phyloP scores from a whole-genome alignment of 169 alveolate genomes.

The Plasmodium vinckei region DNA sequence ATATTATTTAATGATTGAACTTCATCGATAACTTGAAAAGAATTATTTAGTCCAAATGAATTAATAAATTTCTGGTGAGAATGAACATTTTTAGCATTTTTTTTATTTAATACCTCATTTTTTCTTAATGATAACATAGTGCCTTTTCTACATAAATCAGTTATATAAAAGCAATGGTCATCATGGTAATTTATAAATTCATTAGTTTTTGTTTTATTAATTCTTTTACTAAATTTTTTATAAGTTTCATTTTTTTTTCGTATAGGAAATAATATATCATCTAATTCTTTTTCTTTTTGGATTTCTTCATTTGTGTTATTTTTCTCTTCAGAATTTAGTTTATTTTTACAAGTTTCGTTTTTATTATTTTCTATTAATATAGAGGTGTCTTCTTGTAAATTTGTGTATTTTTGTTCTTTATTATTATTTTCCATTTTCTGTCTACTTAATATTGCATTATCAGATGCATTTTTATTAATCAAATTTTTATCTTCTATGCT shows the following conservation, averaged over 20 bases:
- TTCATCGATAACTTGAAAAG: constrained; percentile 11
- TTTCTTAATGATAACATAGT: constrained; percentile 56
- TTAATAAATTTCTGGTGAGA: constrained; percentile 21
- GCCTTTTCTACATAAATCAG: constrained; percentile 72
- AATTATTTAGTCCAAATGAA: constrained; percentile 2
- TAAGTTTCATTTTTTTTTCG: constrained; percentile 62
- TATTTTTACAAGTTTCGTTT: no score
- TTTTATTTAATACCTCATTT: constrained; percentile 32
- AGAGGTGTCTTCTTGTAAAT: no score
- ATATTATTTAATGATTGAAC: constrained; percentile 28
- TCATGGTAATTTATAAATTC: constrained; percentile 37
- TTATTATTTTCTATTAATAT: no score
- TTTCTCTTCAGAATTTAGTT: background rate
- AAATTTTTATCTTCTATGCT: constrained; percentile 1
- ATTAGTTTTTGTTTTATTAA: constrained; percentile 47
- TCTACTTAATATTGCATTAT: background rate
- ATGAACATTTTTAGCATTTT: constrained; percentile 21
- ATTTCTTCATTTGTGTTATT: constrained; percentile 2
- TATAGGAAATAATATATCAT: constrained; percentile 26
- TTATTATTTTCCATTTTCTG: background rate
- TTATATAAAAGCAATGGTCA: constrained; percentile 63
- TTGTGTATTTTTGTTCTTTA: background rate
- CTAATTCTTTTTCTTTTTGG: constrained; percentile 24
- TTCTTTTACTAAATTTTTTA: constrained; percentile 67
- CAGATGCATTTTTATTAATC: background rate